A percentile compares a stretch with the other conserved stretches of the same genome.
These are phyloP conservation scores for Skeletonema marinoi DNA, from an alignment of 108 stramenopile genomes.

Conservation along the genomic window DNA sequence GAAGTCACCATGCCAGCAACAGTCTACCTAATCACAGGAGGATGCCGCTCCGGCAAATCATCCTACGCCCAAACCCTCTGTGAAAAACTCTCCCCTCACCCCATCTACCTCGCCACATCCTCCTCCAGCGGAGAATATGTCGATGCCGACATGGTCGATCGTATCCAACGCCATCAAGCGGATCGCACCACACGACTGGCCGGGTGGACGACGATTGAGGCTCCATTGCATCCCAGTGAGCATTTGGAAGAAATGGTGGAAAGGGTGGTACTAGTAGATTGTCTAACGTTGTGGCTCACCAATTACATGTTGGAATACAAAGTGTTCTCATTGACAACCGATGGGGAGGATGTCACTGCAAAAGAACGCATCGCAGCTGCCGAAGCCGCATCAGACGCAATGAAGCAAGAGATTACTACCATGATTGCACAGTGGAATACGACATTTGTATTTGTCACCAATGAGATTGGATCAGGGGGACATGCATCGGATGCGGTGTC, in stretches of 20 bases:
- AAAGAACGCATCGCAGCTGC: conserved; percentile 13
- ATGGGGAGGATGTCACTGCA: background rate
- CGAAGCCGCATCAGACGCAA: conserved; percentile 17
- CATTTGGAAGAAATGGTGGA: conserved; percentile 39
- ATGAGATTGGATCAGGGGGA: conserved; percentile 59
- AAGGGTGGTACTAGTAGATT: conserved; percentile 60
- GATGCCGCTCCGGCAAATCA: conserved; percentile 58
- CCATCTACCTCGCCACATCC: conserved; percentile 64
- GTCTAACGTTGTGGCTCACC: conserved; percentile 63
- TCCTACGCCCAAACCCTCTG: conserved; percentile 53
- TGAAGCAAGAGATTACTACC: conserved; percentile 53
- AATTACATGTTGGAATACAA: conserved; percentile 55
- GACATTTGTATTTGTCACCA: conserved; percentile 61
- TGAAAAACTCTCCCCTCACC: conserved; percentile 40
- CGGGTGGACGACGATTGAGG: conserved; percentile 60
- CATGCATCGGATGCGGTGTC: conserved; percentile 38
- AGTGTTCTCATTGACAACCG: conserved; percentile 28
- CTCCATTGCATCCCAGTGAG: conserved; percentile 43
- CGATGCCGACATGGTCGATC: conserved; percentile 47
- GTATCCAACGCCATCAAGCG: conserved; percentile 52
- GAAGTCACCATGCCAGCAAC: conserved; percentile 45
- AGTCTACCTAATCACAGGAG: conserved; percentile 63
- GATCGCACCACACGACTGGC: conserved; percentile 24
- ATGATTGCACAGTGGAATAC: conserved; percentile 49
- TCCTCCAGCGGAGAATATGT: conserved; percentile 3